Percentiles rank a stretch among this genome's conserved stretches.
Evolutionary conservation across 78 protist species (phyloP).

Genomic region (Monocercomonoides exilis): DNA sequence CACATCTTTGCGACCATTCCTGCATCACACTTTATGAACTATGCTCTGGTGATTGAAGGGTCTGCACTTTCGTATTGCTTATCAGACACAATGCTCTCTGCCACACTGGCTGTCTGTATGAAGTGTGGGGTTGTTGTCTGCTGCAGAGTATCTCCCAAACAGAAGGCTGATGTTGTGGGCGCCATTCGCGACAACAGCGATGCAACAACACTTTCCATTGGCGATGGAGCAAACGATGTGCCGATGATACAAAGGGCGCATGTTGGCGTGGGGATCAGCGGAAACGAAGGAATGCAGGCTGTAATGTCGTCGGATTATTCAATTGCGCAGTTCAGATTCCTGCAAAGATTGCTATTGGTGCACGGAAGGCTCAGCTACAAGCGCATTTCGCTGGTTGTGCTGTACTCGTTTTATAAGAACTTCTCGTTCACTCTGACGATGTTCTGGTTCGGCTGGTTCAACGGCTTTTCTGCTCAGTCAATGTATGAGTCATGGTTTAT

Average conservation of each 20-base stretch:
- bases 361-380: constrained; percentile 56
- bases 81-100: neutral
- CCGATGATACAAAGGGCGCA: constrained; percentile 67
- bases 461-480: constrained; percentile 1
- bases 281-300: constrained; percentile 70
- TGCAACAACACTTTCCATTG: constrained; percentile 39
- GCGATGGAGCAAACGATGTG: constrained; percentile 80
- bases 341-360: constrained; percentile 48
- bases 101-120: constrained; percentile 16
- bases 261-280: constrained; percentile 88
- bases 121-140: constrained; percentile 62
- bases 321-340: constrained; percentile 69
- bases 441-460: constrained; percentile 3
- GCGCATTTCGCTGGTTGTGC: constrained; percentile 18
- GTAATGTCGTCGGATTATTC: constrained; percentile 58
- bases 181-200: neutral
- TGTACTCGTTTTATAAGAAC: constrained; percentile 66
- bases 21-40: too few species aligned
- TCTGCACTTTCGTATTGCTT: constrained; percentile 25
- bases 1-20: neutral
- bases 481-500: neutral
- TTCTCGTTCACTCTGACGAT: neutral
- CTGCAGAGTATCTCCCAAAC: constrained; percentile 78
- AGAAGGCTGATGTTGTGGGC: constrained; percentile 63
- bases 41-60: constrained; percentile 53